phyloP scores from a whole-genome alignment of 257 asterid genomes.

The Orobanche coerulescens region DNA sequence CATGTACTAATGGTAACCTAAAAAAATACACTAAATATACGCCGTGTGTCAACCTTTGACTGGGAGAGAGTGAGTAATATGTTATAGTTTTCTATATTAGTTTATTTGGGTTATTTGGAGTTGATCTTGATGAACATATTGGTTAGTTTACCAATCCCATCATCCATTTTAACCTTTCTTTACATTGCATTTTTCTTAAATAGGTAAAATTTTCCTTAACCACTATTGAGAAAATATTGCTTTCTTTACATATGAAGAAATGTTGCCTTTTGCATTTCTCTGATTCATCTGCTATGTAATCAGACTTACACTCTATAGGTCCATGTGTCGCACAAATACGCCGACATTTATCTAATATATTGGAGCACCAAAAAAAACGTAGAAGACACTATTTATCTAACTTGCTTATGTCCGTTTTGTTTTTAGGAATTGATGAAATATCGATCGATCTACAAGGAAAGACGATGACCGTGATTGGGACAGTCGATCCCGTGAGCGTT shows the following conservation, averaged over 20 bases:
- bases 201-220: neutral
- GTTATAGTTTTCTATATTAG: too few species aligned
- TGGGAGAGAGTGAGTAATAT: too few species aligned
- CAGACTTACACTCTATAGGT: neutral
- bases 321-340: neutral
- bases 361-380: too few species aligned
- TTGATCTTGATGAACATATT: conserved; percentile 6
- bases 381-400: neutral
- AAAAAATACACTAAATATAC: too few species aligned
- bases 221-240: neutral
- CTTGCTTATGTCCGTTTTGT: neutral
- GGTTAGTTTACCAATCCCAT: conserved; percentile 24
- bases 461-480: conserved; percentile 67
- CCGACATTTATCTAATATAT: neutral
- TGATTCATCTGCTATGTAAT: neutral
- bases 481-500: conserved; percentile 71
- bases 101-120: neutral
- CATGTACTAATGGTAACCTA: too few species aligned
- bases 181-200: neutral
- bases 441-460: conserved; percentile 61
- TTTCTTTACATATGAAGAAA: neutral
- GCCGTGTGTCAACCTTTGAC: too few species aligned
- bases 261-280: conserved; percentile 22
- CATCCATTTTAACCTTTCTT: conserved; percentile 1
- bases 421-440: conserved; percentile 67